These are phyloP conservation scores for Ilex paraguariensis DNA, from an alignment of 305 asterid species.

Conservation along the genomic window DNA sequence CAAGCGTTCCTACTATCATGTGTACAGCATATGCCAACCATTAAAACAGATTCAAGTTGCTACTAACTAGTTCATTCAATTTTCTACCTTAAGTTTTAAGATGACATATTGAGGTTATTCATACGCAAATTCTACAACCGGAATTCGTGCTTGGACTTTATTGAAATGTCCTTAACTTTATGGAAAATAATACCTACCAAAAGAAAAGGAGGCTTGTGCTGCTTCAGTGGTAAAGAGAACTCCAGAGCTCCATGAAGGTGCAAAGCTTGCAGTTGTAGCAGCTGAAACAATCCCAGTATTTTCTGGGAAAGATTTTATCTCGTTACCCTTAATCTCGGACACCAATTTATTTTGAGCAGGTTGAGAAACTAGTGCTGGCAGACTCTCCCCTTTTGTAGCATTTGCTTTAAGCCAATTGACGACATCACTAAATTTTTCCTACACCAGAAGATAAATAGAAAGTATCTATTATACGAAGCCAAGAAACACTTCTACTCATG, in stretches of 20 bases:
- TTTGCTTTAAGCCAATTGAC: constrained; percentile 83
- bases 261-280: constrained; percentile 42
- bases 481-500: neutral
- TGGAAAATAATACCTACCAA: constrained; percentile 54
- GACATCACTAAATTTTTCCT: constrained; percentile 88
- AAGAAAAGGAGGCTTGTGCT: constrained; percentile 46
- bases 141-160: no score
- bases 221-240: constrained; percentile 37
- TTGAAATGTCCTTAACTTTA: no score
- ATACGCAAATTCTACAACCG: no score
- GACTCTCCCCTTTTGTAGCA: constrained; percentile 46
- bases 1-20: no score
- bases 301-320: constrained; percentile 30
- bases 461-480: neutral
- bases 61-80: no score
- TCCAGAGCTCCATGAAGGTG: constrained; percentile 60
- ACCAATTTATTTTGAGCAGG: constrained; percentile 35
- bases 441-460: constrained; percentile 26
- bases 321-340: constrained; percentile 38
- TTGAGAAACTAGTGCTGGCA: constrained; percentile 27
- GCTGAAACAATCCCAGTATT: constrained; percentile 48
- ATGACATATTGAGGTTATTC: no score
- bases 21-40: no score
- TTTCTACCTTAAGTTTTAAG: no score
- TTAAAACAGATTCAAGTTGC: no score